These are phyloP conservation scores for Pueraria montana DNA, from an alignment of 306 rosid species.

Conservation along the genomic window DNA sequence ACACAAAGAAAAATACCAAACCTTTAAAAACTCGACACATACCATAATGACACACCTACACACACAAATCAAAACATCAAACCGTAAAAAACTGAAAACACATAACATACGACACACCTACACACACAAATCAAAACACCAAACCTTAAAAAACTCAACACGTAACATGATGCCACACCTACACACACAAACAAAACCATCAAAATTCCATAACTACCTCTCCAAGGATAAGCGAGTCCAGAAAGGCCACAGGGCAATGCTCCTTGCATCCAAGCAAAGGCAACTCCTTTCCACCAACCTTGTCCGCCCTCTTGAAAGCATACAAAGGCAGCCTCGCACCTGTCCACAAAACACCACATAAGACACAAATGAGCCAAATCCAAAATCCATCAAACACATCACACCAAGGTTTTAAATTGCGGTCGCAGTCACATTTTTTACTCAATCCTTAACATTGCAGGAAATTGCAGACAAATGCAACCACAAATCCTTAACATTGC, in stretches of 20 bases:
- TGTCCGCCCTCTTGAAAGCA: slow-evolving; percentile 66
- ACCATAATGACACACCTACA: not conserved
- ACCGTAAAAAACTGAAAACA: not conserved
- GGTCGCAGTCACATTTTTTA: not conserved
- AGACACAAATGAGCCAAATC: not conserved
- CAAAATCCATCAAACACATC: not conserved
- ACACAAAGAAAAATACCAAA: not conserved
- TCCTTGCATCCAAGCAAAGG: slow-evolving; percentile 49
- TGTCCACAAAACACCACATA: slow-evolving; percentile 40
- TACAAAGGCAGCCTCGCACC: slow-evolving; percentile 89
- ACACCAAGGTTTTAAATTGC: not conserved
- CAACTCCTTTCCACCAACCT: slow-evolving; percentile 48
- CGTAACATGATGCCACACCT: not conserved
- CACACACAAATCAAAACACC: not conserved
- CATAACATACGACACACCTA: no score
- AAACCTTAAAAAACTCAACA: not conserved
- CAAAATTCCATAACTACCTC: slow-evolving; percentile 62
- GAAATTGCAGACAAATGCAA: not conserved
- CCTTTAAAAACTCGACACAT: not conserved
- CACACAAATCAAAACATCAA: not conserved
- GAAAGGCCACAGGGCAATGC: slow-evolving; percentile 68
- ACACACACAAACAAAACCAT: not conserved
- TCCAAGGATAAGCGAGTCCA: slow-evolving; percentile 88
- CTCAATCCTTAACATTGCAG: not conserved
- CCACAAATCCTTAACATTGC: not conserved